phyloP scores from a whole-genome alignment of 139 green algal genomes.

The Nannochloris sp. region DNA sequence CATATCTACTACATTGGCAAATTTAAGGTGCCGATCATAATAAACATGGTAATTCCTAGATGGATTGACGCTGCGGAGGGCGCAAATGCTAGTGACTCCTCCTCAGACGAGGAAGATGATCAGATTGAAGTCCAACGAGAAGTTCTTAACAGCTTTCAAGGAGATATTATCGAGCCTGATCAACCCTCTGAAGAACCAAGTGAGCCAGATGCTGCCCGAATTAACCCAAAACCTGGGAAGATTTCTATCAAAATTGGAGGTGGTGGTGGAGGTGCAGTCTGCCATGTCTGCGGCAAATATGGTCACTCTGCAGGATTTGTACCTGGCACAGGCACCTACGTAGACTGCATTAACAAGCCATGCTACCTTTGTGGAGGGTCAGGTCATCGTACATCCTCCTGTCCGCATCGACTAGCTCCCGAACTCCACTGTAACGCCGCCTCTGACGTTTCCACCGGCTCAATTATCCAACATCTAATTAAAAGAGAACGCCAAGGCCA shows the following conservation, averaged over 20 bases:
- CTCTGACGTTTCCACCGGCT: conserved; percentile 5
- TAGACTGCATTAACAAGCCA: conserved; percentile 84
- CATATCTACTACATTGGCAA: too few relatives aligned
- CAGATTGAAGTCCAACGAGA: neutral
- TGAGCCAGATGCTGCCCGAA: too few relatives aligned
- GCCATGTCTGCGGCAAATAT: conserved; percentile 71
- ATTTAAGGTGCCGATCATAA: too few relatives aligned
- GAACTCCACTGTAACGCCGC: conserved; percentile 38
- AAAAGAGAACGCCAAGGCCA: conserved; percentile 28
- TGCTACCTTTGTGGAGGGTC: conserved; percentile 78
- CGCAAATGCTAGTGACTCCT: too few relatives aligned
- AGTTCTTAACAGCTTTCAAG: neutral
- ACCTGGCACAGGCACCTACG: conserved; percentile 57
- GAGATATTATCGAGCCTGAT: neutral
- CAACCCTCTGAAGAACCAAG: too few relatives aligned
- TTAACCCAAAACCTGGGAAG: too few relatives aligned
- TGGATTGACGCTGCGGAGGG: too few relatives aligned
- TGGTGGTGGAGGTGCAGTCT: neutral
- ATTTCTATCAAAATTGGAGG: neutral
- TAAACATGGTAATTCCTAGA: too few relatives aligned
- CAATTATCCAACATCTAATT: conserved; percentile 18
- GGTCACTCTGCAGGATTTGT: conserved; percentile 83
- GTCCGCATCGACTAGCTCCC: conserved; percentile 56
- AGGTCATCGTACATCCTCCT: conserved; percentile 81
- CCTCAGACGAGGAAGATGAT: neutral